Evolutionary conservation across 208 protist genomes (phyloP).

Genomic region (Trypanosomatidae sp.): DNA sequence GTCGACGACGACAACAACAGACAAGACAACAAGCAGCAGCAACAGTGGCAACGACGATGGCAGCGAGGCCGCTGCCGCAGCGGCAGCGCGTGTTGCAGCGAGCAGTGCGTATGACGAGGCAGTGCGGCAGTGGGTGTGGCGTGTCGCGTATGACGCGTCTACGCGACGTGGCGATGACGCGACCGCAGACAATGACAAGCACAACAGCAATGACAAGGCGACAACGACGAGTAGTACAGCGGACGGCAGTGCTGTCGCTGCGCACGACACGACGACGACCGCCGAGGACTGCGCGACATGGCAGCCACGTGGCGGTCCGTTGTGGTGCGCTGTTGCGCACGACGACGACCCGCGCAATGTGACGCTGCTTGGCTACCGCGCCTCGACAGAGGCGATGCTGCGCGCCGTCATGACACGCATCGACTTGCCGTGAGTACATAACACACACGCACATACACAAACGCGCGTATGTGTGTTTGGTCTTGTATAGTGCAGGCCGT

Average conservation of each 20-base stretch:
- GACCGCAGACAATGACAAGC: not conserved
- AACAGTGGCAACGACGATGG: slow-evolving; percentile 6
- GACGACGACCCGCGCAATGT: slow-evolving; percentile 41
- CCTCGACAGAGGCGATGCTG: slow-evolving; percentile 39
- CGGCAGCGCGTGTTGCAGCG: slow-evolving; percentile 8
- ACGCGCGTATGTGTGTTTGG: not conserved
- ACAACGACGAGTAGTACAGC: not conserved
- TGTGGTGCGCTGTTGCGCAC: slow-evolving; percentile 50
- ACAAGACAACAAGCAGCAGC: not conserved
- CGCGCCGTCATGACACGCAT: slow-evolving; percentile 15
- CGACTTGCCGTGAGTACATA: not conserved
- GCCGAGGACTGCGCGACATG: not conserved
- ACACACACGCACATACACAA: not conserved
- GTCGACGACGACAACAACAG: slow-evolving; percentile 6
- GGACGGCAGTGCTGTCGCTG: no score
- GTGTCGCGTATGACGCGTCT: slow-evolving; percentile 4
- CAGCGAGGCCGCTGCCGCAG: not conserved
- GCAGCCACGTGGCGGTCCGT: slow-evolving; percentile 27
- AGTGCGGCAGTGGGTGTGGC: slow-evolving; percentile 9
- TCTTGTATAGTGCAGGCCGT: no score
- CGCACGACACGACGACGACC: no score
- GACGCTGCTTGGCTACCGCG: slow-evolving; percentile 50
- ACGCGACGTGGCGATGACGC: no score
- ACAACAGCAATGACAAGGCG: not conserved
- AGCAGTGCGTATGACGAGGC: no score